Base-by-base conservation (phyloP, 129 eudicot species). In the Artemisia argyi region DNA sequence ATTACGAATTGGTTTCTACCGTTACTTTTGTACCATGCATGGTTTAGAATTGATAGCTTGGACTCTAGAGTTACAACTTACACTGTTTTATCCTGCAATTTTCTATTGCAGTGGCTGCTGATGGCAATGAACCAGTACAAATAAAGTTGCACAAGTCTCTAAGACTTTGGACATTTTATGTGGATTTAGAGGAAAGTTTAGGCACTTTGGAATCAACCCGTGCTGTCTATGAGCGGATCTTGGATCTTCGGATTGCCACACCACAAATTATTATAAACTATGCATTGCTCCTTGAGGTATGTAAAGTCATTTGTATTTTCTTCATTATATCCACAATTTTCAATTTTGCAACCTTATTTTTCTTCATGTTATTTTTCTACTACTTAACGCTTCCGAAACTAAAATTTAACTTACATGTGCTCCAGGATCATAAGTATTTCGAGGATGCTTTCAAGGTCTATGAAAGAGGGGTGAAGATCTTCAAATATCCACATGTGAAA, bases 381-480 rank as follows among this genome's bases (percentile, higher is more conserved):
- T 20, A 18, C 8, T 26, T 50, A 16, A 11, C 26, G 9, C 26
- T 5, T 56, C 14, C 60, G 48, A 73, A 61, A 22, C 68, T 74
- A 15, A 66, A 83, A 20, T 75, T 51, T 8, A 51, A 62, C 63
- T 71, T 13, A 65, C 66, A 63, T 64, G 15, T 56, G 49, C 9
- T 69, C 47, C 85, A 94, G 99, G 93, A 88, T 66, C 79, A 94
- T 26, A 94, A 90, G 67, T 94, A 88, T 86, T 94, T 94, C 18
- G 98, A 94, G 77, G 98, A 94, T 81, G 95, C 97, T 35, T 94
- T 94, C 42, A 90, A 88, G 80, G 96, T 94, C n/a, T 94, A 94
- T 22, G 96, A 94, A 79, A 75, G 97, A 86, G 99, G 99, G 3
- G 96, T 90, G 76, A 90, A 94, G 90, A 90, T 94, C 61, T 94